These are phyloP conservation scores for Beauveria sp. DNA, from an alignment of 2,329 filamentous ascomycete species.

Conservation along the genomic window DNA sequence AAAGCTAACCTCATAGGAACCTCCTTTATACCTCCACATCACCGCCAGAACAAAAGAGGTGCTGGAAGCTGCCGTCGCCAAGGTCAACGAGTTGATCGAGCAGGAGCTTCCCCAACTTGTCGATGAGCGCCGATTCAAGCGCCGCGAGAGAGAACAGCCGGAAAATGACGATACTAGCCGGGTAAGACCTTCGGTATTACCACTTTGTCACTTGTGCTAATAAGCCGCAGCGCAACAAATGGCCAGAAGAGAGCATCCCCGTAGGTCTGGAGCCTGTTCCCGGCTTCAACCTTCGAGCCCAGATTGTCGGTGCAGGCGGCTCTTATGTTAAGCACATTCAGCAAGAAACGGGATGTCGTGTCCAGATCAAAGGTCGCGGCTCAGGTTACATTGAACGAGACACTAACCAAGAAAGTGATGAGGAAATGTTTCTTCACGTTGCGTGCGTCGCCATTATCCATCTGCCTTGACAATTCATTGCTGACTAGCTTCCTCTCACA, in stretches of 20 bases:
- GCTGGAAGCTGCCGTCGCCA: slow-evolving; percentile 77
- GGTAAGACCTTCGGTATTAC: slow-evolving; percentile 43
- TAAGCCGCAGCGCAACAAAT: slow-evolving; percentile 81
- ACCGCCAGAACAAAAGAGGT: slow-evolving; percentile 88
- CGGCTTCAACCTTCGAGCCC: slow-evolving; percentile 91
- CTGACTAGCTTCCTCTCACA: slow-evolving; percentile 34
- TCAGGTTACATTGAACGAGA: slow-evolving; percentile 89
- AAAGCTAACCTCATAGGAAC: slow-evolving; percentile 52
- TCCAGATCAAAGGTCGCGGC: slow-evolving; percentile 95
- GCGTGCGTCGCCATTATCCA: slow-evolving; percentile 53
- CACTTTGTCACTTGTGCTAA: slow-evolving; percentile 13
- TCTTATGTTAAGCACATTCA: slow-evolving; percentile 98
- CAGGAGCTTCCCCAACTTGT: slow-evolving; percentile 93
- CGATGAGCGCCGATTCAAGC: slow-evolving; percentile 85
- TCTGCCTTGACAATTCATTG: not conserved
- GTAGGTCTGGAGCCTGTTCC: slow-evolving; percentile 85
- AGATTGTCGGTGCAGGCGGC: slow-evolving; percentile 90
- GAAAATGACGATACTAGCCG: slow-evolving; percentile 88
- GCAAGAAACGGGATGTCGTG: slow-evolving; percentile 86
- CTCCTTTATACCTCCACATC: slow-evolving; percentile 88
- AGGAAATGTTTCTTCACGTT: slow-evolving; percentile 94
- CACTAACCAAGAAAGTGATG: slow-evolving; percentile 86
- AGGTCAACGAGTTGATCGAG: slow-evolving; percentile 93
- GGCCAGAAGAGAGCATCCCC: slow-evolving; percentile 92
- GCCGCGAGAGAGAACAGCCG: slow-evolving; percentile 67